Conservation (phyloP, 2,329 filamentous ascomycete genomes). For the Ophiostoma sp. region DNA sequence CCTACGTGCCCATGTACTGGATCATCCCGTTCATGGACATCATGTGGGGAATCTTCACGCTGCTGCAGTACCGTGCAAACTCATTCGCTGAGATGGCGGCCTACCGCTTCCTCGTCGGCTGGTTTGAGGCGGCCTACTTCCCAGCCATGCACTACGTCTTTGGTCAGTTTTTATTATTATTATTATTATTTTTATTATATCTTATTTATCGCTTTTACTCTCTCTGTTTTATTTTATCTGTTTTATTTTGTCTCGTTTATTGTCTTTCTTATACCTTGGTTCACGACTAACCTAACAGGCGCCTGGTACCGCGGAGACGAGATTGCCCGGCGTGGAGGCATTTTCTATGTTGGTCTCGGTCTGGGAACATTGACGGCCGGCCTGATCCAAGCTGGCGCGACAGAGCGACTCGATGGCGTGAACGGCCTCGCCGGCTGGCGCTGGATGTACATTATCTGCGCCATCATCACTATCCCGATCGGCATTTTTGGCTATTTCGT, state of each 20-base stretch:
- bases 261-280: constrained; percentile 29
- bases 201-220: no score
- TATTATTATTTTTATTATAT: no score
- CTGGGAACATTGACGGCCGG: constrained; percentile 41
- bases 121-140: constrained; percentile 49
- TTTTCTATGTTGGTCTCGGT: background rate
- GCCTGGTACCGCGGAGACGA: constrained; percentile 43
- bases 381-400: constrained; percentile 59
- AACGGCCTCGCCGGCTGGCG: constrained; percentile 48
- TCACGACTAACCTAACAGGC: constrained; percentile 28
- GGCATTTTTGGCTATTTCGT: constrained; percentile 45
- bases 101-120: constrained; percentile 49
- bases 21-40: constrained; percentile 38
- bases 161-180: background rate
- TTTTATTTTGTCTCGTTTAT: constrained; percentile 34
- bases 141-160: constrained; percentile 42
- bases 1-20: constrained; percentile 36
- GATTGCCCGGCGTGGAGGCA: background rate
- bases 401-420: constrained; percentile 44
- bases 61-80: constrained; percentile 46
- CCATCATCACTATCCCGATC: constrained; percentile 38
- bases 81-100: constrained; percentile 39
- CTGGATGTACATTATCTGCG: constrained; percentile 47
- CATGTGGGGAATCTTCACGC: constrained; percentile 24
- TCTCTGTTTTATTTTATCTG: no score